Evolutionary conservation across 495 filamentous ascomycete genomes (phyloP), one percentile per base, ranked within the genome.

Genomic region (Daldinia vernicosa): DNA sequence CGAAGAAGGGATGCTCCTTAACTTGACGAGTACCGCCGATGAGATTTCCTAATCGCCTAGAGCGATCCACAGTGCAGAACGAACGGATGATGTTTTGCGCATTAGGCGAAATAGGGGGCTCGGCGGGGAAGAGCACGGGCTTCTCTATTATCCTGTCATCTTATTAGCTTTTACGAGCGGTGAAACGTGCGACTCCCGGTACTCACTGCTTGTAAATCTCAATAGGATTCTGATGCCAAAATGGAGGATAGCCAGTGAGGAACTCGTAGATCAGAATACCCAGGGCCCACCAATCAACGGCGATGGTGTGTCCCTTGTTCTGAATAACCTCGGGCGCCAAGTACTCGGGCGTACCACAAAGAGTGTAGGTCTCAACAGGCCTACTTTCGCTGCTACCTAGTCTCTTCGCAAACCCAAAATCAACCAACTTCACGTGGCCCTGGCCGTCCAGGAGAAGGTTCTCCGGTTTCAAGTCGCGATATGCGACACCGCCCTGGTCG

Each of bases 201-300:
- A 70, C 86, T 72, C 66, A 90, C 87, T 93, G 90, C 80, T 97
- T 94, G 81, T 98, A 98, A 62, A 98, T 97, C 75, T 95, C 94
- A 75, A 98, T 95, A 0, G 94, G 94, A 72, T 95, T 97, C 57
- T 93, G 89, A 76, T 97, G 92, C 92, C 95, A 99, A 79, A 99
- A 99, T 2, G 95, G 95, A 6, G 95, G 95, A 74, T 97, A 96
- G 37, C 95, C 95, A 3, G 95, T 93, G 27, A 98, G 83, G 75
- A 99, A 97, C 76, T 99, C 95, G 78, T 96, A 98, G 60, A 98
- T 93, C 56, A 99, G 80, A 69, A 99, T 97, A 6, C 95, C 95
- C 68, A 98, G 84, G 6, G 95, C 96, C 95, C 95, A 99, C 95
- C 95, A 99, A 80, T 99, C 95, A n/a, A 99, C 95, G 0, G 95